Evolutionary conservation across 768 basidiomycete species (phyloP), one percentile per base, ranked within the genome.

Genomic region (Boletus vermiculosoides): DNA sequence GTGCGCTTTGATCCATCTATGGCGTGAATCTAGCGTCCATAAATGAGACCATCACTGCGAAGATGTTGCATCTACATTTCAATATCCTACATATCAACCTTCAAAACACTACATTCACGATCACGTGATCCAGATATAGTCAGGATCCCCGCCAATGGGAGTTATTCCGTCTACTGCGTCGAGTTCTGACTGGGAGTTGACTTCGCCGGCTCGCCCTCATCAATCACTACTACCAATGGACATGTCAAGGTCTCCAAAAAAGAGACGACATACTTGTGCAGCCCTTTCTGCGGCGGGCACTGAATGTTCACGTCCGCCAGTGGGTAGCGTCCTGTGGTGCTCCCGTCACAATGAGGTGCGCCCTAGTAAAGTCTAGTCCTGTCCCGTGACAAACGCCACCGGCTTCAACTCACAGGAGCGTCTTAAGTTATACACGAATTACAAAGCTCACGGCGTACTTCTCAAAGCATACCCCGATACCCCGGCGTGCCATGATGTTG

Each of bases 401-500:
- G 36, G 16, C 5, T 30, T 50, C 42, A 13, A 36, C 25, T 7
- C 28, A 25, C 44, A 62, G 73, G 72, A 76, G 54, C 69, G 76
- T n/a, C 63, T 68, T 30, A 77, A 71, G 54, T 62, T 76, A 11
- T 76, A 77, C 60, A 48, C 61, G 47, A 73, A 70, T 34, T 76
- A 77, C 60, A 77, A 77, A 52, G 50, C 64, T 12, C 66, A 71
- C 36, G 72, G 71, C 51, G 57, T 63, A 25, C 64, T 69, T 25
- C 70, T 77, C 44, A 60, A 71, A 36, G 66, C 60, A 31, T 67
- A 70, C 23, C 66, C 67, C 5, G 67, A 72, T 16, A 40, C 69
- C 33, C 64, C 60, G 7, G 58, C 68, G 18, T 73, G 69, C 56
- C 56, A 58, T 36, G 68, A 67, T 55, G 23, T 56, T 0, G 63